phyloP scores from a whole-genome alignment of 1,284 basidiomycete genomes.

The Ceratobasidium sp. region DNA sequence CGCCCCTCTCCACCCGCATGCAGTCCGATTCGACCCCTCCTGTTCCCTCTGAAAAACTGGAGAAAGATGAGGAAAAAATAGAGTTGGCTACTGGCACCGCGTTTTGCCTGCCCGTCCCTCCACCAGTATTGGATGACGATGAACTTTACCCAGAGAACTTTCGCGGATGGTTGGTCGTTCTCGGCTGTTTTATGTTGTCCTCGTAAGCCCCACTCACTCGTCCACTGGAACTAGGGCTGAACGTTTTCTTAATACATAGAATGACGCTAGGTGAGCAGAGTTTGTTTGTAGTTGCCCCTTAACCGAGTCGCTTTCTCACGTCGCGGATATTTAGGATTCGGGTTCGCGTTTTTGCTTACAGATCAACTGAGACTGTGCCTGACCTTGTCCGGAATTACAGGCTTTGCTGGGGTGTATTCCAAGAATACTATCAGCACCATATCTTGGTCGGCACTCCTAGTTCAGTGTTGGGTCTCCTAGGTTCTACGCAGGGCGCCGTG shows the following conservation, averaged over 20 bases:
- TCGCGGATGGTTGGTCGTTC: slow-evolving; percentile 49
- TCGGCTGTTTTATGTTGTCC: slow-evolving; percentile 48
- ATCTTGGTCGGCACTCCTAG: slow-evolving; percentile 44
- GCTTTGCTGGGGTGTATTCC: slow-evolving; percentile 49
- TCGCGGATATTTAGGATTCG: slow-evolving; percentile 23
- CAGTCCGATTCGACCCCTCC: not conserved
- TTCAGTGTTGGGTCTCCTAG: slow-evolving; percentile 47
- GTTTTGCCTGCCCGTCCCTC: not conserved
- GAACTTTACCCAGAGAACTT: slow-evolving; percentile 48
- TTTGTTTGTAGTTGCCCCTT: not conserved
- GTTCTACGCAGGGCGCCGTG: slow-evolving; percentile 46
- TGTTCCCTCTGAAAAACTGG: not conserved
- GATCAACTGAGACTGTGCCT: not conserved
- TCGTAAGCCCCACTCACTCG: slow-evolving; percentile 14
- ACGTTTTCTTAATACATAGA: not conserved
- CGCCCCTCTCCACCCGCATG: not conserved
- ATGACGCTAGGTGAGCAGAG: slow-evolving; percentile 40
- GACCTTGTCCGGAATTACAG: slow-evolving; percentile 11
- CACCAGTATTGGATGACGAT: slow-evolving; percentile 25
- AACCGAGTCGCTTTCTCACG: not conserved
- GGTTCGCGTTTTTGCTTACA: slow-evolving; percentile 2
- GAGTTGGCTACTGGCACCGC: not conserved
- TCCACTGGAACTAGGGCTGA: not conserved
- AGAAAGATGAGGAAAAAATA: slow-evolving; percentile 12
- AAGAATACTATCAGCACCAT: slow-evolving; percentile 46